Conservation (phyloP, 108 stramenopile genomes). For the Fragilaria radians region DNA sequence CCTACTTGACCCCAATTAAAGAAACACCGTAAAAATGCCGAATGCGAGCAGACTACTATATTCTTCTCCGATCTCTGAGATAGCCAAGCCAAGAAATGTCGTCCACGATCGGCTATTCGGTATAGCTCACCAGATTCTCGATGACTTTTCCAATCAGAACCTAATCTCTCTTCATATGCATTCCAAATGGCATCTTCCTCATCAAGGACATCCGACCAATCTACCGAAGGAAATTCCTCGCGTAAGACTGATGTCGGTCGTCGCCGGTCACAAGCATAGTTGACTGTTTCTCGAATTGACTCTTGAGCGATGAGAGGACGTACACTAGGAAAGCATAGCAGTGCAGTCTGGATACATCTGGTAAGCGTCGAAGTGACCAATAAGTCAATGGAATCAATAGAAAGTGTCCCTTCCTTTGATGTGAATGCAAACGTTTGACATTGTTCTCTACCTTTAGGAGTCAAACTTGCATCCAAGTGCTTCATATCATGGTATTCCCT, state of each 20-base stretch:
- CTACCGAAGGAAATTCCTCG: conserved; percentile 30
- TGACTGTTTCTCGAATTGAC: conserved; percentile 56
- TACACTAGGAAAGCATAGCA: conserved; percentile 16
- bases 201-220: conserved; percentile 12
- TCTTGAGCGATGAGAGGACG: conserved; percentile 44
- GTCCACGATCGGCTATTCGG: conserved; percentile 34
- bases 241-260: conserved; percentile 33
- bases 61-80: conserved; percentile 20
- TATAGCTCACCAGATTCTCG: conserved; percentile 42
- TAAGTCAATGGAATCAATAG: conserved; percentile 13
- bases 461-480: conserved; percentile 46
- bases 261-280: conserved; percentile 62
- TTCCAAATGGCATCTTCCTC: conserved; percentile 36
- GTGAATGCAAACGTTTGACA: conserved; percentile 27
- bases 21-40: conserved; percentile 51
- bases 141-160: conserved; percentile 14
- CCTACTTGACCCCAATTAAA: conserved; percentile 43
- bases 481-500: conserved; percentile 19
- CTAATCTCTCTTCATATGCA: conserved; percentile 20
- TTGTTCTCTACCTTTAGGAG: conserved; percentile 25
- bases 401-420: conserved; percentile 6
- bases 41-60: conserved; percentile 42
- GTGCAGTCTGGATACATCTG: conserved; percentile 57
- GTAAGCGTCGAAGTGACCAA: conserved; percentile 59
- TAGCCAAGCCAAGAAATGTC: conserved; percentile 23